Evolutionary conservation across 1,139 yeast genomes (phyloP), one percentile per base, ranked within the genome.

Genomic region (Kodamaea fungicola): DNA sequence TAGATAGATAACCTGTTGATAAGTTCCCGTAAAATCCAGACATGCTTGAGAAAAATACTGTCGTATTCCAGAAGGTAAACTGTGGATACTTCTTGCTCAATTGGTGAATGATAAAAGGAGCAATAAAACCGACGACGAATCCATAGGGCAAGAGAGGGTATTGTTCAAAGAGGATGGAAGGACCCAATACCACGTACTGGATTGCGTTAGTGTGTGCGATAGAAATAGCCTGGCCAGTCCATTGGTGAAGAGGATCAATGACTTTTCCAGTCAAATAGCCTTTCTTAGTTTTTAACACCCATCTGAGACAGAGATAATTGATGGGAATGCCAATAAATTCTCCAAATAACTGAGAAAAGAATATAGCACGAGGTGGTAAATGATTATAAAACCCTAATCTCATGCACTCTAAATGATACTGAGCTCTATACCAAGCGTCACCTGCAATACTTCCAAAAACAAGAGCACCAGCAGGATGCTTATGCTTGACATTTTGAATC

Each of bases 381-480:
- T 68, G 71, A 48, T 66, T 70, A 51, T 73, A 74, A 45, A 71
- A 68, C 1, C 78, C 79, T 8, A 73, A 53, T 40, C 71, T 64
- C 62, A 71, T 66, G 50, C 71, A 69, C 42, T 73, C 74, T 25
- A 74, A 55, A 47, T 71, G 71, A 44, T 60, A 69, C 47, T 74
- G 78, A 1, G 78, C 76, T 33, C 78, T 50, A 44, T 74, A 73
- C 77, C 78, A 74, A 1, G 78, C 74, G 49, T 73, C 70, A 1
- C 78, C 78, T 0, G 77, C 74, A 10, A 75, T 57, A 2, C 77
- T 67, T 3, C 78, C 76, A 47, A 71, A 74, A 2, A 71, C 64
- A 1, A 71, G 53, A 1, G 76, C 78, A 27, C 74, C 70, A 3
- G 67, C 74, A 1, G 76, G 77, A 40, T 72, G 76, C 26, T 49